Evolutionary conservation across 169 alveolate species (phyloP).

Genomic region (Plasmodium coatneyi): DNA sequence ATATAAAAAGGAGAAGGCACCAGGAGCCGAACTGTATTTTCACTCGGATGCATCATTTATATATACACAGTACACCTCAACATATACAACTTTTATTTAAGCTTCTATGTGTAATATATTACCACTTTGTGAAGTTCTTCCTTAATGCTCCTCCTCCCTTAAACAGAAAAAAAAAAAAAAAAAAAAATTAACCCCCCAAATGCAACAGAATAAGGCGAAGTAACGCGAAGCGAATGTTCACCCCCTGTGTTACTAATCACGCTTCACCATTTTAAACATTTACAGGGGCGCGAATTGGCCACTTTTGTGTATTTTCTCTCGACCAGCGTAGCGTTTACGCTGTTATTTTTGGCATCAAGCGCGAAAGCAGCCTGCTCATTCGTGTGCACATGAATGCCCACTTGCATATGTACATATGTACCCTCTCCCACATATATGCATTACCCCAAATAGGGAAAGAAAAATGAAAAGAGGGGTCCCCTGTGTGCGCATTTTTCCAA

Average conservation of each 20-base stretch:
- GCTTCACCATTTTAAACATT: neutral
- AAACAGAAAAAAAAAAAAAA: neutral
- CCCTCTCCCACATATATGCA: neutral
- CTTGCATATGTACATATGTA: neutral
- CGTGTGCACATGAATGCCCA: neutral
- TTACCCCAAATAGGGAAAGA: neutral
- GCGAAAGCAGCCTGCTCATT: neutral
- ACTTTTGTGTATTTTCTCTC: neutral
- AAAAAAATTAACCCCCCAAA: neutral
- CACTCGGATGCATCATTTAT: neutral
- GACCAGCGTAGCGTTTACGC: neutral
- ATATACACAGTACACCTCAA: neutral
- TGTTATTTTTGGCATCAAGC: neutral
- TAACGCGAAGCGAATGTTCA: neutral
- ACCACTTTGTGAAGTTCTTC: neutral
- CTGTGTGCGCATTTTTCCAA: neutral
- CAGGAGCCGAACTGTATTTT: neutral
- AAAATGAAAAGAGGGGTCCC: neutral
- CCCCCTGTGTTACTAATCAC: neutral
- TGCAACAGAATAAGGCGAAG: neutral
- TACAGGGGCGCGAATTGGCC: neutral
- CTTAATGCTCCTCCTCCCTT: neutral
- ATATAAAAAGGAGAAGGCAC: slow-evolving; percentile 17
- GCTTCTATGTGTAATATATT: neutral
- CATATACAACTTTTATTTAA: neutral